These are phyloP conservation scores for Dioscorea zingiberensis DNA, from an alignment of 106 monocot genomes.

Conservation along the genomic window DNA sequence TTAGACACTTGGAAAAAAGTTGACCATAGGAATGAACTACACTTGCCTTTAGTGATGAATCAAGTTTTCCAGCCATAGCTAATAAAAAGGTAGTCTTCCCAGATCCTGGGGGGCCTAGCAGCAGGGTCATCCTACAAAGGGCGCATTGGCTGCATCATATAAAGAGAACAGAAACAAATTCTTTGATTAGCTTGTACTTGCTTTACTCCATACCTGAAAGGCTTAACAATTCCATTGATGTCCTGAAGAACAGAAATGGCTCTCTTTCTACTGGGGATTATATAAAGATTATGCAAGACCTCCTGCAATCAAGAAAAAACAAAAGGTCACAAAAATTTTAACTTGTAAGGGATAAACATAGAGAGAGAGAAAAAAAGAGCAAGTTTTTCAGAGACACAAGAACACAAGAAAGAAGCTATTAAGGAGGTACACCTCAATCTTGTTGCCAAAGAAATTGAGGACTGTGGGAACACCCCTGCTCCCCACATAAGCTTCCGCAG, in stretches of 20 bases:
- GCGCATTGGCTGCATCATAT: not conserved
- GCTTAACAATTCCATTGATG: slow-evolving; percentile 37
- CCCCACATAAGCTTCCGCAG: slow-evolving; percentile 40
- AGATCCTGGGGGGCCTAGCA: slow-evolving; percentile 67
- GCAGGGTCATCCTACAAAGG: slow-evolving; percentile 51
- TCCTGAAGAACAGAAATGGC: slow-evolving; percentile 23
- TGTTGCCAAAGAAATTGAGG: slow-evolving; percentile 27
- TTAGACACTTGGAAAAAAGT: no score
- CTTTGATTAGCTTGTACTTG: not conserved
- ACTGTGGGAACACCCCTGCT: slow-evolving; percentile 38
- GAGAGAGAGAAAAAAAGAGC: no score
- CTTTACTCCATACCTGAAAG: slow-evolving; percentile 8
- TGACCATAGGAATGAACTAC: not conserved
- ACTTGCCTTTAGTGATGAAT: slow-evolving; percentile 35
- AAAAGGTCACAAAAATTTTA: no score
- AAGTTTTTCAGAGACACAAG: not conserved
- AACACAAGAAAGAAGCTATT: not conserved
- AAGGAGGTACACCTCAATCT: slow-evolving; percentile 14
- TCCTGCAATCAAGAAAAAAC: not conserved
- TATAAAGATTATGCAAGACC: slow-evolving; percentile 4
- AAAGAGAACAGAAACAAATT: not conserved
- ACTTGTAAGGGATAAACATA: not conserved
- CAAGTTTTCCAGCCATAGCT: slow-evolving; percentile 58
- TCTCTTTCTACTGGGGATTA: slow-evolving; percentile 27
- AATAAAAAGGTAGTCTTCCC: slow-evolving; percentile 67